Base-by-base conservation (phyloP, 2,329 filamentous ascomycete genomes). In the Ploettnerulaceae sp. region DNA sequence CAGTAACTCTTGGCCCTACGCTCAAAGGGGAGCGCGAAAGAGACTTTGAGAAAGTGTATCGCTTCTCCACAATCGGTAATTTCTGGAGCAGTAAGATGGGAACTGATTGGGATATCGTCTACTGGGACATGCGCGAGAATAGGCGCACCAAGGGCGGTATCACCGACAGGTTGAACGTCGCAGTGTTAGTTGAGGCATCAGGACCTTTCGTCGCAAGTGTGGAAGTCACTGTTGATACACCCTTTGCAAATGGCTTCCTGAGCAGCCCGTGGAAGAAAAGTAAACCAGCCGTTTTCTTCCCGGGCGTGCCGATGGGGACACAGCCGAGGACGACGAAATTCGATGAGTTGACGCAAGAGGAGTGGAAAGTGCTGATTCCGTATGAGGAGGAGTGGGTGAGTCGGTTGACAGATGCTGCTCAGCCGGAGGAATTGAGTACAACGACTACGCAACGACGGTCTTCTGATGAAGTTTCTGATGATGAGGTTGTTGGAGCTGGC, bases 301-400 rank as follows among this genome's bases (percentile, higher is more conserved):
- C 48, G 2, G 48, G 34, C 2, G 44, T 55, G 4, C 35, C 41
- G 17, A 43, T 45, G 63, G 67, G 7, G 35, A 25, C 9, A 39
- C 47, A 21, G 45, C 36, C 4, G 47, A 46, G 21, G 48, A 48
- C 26, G 46, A 49, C 5, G 37, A 53, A 28, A 4, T 55, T 57
- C 43, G 49, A 50, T 25, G 50, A 53, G 32, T 40, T 54, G 42
- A 35, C 20, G 45, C 55, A 17, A 41, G 40, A n/a, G 45, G 50
- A 55, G 15, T 53, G 53, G 53, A 49, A 25, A 22, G 26, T 12
- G 1, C n/a, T 55, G 45, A 42, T 53, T 12, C 42, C 42, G 0
- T 45, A 32, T 15, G 51, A 53, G 5, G 52, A 48, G 18, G 53
- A 50, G 25, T 52, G 51, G 51, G 46, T 48, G 22, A 45, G 45